These are phyloP conservation scores for Nicotiana paniculata DNA, from an alignment of 257 asterid genomes.

Conservation along the genomic window DNA sequence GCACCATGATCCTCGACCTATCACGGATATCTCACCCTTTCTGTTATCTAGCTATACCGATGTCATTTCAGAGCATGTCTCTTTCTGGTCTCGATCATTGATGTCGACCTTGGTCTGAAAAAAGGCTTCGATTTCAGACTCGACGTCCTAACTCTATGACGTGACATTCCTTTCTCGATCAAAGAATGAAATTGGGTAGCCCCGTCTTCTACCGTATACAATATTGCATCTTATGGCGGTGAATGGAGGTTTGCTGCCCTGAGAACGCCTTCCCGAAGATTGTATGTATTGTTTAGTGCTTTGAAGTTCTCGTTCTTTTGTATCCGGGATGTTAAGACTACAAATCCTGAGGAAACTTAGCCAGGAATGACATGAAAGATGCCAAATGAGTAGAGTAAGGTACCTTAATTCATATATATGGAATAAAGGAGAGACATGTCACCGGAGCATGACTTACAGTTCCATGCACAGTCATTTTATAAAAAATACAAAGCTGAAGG, in stretches of 20 bases:
- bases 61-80: accelerated
- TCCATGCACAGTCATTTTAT: neutral
- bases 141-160: no score
- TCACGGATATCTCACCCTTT: no score
- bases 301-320: neutral
- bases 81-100: no score
- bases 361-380: neutral
- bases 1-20: no score
- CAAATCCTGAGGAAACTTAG: neutral
- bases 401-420: neutral
- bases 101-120: no score
- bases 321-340: no score
- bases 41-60: no score
- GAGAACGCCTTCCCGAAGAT: conserved; percentile 70
- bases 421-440: neutral
- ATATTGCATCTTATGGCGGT: conserved; percentile 78
- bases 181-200: no score
- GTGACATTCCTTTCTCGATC: no score
- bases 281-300: conserved; percentile 43
- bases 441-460: neutral
- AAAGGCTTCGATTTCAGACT: no score
- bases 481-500: conserved; percentile 15
- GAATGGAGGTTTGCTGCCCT: conserved; percentile 68
- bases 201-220: no score
- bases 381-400: neutral